Conservation (phyloP, 306 rosid genomes). For the Pueraria montana region DNA sequence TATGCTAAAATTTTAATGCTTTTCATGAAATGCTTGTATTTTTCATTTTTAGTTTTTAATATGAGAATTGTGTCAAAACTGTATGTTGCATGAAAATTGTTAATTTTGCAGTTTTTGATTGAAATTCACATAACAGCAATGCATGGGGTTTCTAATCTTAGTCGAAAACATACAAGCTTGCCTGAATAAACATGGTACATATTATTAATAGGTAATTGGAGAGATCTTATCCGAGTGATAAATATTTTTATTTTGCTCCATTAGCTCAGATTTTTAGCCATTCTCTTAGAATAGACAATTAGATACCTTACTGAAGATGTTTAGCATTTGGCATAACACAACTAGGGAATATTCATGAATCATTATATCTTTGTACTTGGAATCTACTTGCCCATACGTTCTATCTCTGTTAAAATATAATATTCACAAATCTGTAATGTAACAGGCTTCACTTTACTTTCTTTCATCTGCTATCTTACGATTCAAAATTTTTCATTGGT, state of each 20-base stretch:
- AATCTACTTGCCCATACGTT: not conserved
- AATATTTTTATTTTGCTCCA: slow-evolving; percentile 9
- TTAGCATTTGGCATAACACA: slow-evolving; percentile 11
- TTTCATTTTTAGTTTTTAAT: not conserved
- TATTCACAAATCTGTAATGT: slow-evolving; percentile 9
- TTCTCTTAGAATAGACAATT: not conserved
- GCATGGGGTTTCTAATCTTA: not conserved
- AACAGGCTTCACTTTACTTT: slow-evolving; percentile 5
- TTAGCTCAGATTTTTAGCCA: slow-evolving; percentile 2
- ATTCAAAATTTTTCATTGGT: slow-evolving; percentile 39
- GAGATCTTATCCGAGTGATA: slow-evolving; percentile 33
- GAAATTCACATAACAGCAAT: slow-evolving; percentile 10
- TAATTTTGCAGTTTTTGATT: slow-evolving; percentile 21
- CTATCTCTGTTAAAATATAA: not conserved
- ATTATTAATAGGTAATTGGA: not conserved
- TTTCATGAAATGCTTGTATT: not conserved
- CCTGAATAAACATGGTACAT: not conserved
- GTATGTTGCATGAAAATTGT: slow-evolving; percentile 13
- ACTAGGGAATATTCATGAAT: not conserved
- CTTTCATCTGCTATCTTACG: slow-evolving; percentile 15
- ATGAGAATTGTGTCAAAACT: slow-evolving; percentile 18
- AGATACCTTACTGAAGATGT: not conserved
- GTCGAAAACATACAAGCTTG: not conserved
- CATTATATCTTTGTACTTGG: not conserved
- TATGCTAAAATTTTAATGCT: slow-evolving; percentile 41